Percentiles rank a stretch among this genome's conserved stretches.
Conservation (phyloP, 1,139 yeast species). For the Yamadazyma spencermartinsiae region DNA sequence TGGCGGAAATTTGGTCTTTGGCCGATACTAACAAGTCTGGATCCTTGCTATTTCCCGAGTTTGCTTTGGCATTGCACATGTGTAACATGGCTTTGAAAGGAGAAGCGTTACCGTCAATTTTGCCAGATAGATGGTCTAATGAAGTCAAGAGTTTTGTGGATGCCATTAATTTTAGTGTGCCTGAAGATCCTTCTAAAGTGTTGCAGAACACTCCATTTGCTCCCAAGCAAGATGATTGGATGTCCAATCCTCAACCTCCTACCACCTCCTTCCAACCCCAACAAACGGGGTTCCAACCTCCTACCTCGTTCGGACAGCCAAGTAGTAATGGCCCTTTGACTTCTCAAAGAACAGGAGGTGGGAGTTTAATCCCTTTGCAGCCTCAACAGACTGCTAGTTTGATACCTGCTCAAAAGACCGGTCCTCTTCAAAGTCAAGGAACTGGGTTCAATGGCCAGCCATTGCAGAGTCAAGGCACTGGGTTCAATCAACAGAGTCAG, state of each 20-base stretch:
- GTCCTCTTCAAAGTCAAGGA: constrained; percentile 31
- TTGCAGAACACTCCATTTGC: constrained; percentile 52
- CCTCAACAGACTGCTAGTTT: constrained; percentile 52
- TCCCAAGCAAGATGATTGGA: constrained; percentile 31
- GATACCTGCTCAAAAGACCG: constrained; percentile 45
- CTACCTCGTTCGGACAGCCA: constrained; percentile 33
- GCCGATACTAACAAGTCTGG: constrained; percentile 90
- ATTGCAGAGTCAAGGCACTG: constrained; percentile 29
- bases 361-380: constrained; percentile 44
- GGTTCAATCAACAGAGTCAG: constrained; percentile 30
- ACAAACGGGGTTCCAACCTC: constrained; percentile 26
- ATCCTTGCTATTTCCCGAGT: constrained; percentile 85
- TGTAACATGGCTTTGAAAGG: constrained; percentile 81
- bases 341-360: constrained; percentile 47
- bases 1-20: constrained; percentile 89
- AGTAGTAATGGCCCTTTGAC: constrained; percentile 21
- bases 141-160: constrained; percentile 89
- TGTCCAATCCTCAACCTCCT: constrained; percentile 16
- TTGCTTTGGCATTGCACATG: constrained; percentile 87
- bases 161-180: constrained; percentile 78
- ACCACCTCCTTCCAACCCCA: constrained; percentile 22
- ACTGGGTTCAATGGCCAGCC: constrained; percentile 37
- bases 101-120: constrained; percentile 66
- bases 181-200: constrained; percentile 51
- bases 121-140: constrained; percentile 73